phyloP scores from a whole-genome alignment of 2,329 filamentous ascomycete genomes.

The Zymoseptoria passerinii region DNA sequence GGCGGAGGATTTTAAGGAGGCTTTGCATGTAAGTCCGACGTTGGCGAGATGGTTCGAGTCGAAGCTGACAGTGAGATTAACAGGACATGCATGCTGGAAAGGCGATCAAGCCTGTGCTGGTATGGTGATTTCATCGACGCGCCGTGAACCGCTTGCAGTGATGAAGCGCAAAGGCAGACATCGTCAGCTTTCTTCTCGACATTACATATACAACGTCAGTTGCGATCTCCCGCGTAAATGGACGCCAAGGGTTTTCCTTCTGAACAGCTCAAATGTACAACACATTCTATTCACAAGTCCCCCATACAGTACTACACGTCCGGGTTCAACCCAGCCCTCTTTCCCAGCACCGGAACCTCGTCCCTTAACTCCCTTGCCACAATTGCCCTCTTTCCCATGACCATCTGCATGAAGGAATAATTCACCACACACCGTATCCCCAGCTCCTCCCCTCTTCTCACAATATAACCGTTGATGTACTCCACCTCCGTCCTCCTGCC shows the following conservation, averaged over 20 bases:
- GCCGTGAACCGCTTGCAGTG: background rate
- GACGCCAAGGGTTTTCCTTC: too few relatives aligned
- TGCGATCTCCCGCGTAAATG: too few relatives aligned
- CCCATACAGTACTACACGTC: conserved; percentile 1
- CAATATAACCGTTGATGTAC: conserved; percentile 82
- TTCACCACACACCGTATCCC: conserved; percentile 67
- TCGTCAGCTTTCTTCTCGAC: too few relatives aligned
- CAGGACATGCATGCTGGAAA: conserved; percentile 31
- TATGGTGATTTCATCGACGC: conserved; percentile 24
- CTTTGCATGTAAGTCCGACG: conserved; percentile 18
- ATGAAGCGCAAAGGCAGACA: background rate
- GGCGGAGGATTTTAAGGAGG: conserved; percentile 32
- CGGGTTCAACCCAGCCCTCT: conserved; percentile 5
- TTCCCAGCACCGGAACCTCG: conserved; percentile 30
- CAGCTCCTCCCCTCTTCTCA: conserved; percentile 61
- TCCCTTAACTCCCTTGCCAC: conserved; percentile 33
- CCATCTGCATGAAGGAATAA: conserved; percentile 61
- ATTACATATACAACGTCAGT: too few relatives aligned
- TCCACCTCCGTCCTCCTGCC: conserved; percentile 65
- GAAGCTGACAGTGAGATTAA: background rate
- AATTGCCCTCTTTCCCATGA: conserved; percentile 59
- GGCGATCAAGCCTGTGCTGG: conserved; percentile 33
- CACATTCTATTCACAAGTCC: background rate
- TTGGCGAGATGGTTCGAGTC: background rate
- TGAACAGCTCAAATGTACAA: background rate